Percentiles rank a stretch among this genome's conserved stretches.
phyloP scores from a whole-genome alignment of 352 stramenopile genomes.

The Phytopythium litorale region DNA sequence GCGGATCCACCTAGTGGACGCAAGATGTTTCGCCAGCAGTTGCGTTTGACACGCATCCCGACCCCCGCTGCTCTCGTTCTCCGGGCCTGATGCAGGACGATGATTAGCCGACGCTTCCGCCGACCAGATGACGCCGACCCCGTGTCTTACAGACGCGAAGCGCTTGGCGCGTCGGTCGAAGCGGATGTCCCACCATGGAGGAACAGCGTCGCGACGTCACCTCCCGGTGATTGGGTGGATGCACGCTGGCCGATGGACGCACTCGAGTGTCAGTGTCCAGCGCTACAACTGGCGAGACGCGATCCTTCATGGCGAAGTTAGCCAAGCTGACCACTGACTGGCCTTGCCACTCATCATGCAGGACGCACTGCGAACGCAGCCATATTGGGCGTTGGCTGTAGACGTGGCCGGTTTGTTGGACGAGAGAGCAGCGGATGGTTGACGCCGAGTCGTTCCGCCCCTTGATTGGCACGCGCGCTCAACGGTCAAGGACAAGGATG shows the following conservation, averaged over 20 bases:
- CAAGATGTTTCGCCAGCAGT: background rate
- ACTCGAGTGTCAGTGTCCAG: too few relatives aligned
- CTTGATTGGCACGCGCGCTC: background rate
- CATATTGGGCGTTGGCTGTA: background rate
- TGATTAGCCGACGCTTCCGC: slow-evolving; percentile 2
- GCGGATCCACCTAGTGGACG: slow-evolving; percentile 10
- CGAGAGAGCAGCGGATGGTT: background rate
- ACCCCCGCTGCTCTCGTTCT: background rate
- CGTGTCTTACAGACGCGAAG: background rate
- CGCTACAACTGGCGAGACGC: too few relatives aligned
- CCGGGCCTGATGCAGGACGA: background rate
- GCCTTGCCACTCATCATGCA: background rate
- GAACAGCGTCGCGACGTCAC: background rate
- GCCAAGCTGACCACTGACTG: background rate
- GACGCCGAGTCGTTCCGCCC: background rate
- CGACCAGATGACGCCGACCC: background rate
- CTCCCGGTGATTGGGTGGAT: background rate
- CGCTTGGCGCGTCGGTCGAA: background rate
- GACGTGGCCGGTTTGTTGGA: background rate
- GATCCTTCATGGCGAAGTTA: too few relatives aligned
- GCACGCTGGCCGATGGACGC: background rate
- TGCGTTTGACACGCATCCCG: background rate
- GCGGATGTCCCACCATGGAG: background rate
- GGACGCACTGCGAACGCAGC: background rate
- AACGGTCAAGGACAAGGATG: background rate